Conservation (phyloP, 495 filamentous ascomycete genomes). For the Podospora conica region DNA sequence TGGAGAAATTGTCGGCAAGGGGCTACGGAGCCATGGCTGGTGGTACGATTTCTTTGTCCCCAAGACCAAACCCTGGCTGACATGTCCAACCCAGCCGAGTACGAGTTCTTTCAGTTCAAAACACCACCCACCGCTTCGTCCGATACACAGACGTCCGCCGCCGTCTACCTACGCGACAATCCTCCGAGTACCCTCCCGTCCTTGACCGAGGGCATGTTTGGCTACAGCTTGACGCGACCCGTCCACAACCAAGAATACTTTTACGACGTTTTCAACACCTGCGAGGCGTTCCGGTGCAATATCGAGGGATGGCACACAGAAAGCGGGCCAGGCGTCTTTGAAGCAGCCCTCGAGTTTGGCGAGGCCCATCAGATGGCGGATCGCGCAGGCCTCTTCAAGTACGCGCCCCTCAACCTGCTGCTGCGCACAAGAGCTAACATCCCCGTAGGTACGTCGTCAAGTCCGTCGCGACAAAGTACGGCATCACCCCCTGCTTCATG, state of each 20-base stretch:
- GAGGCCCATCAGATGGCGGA: conserved; percentile 86
- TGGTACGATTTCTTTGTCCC: conserved; percentile 51
- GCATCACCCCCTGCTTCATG: conserved; percentile 97
- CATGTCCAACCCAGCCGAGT: conserved; percentile 59
- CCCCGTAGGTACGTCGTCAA: conserved; percentile 68
- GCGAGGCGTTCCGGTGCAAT: conserved; percentile 70
- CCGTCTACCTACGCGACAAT: conserved; percentile 66
- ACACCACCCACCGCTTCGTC: conserved; percentile 49
- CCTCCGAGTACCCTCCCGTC: conserved; percentile 63
- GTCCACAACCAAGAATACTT: conserved; percentile 93
- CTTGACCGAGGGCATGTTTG: conserved; percentile 96
- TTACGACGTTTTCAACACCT: conserved; percentile 82
- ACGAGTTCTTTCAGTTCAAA: conserved; percentile 95
- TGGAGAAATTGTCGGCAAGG: conserved; percentile 57
- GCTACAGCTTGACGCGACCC: conserved; percentile 88
- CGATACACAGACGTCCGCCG: conserved; percentile 63
- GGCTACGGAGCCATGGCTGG: conserved; percentile 86
- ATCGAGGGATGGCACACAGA: conserved; percentile 98
- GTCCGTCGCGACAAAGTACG: conserved; percentile 73
- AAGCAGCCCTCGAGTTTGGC: conserved; percentile 85
- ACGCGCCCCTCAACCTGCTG: background rate
- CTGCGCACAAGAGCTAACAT: background rate
- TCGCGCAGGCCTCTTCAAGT: conserved; percentile 88
- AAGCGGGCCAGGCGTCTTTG: conserved; percentile 90
- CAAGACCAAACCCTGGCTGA: conserved; percentile 9